Percentiles rank a stretch among this genome's conserved stretches.
These are phyloP conservation scores for Porpolomopsis calyptriformis DNA, from an alignment of 768 basidiomycete genomes.

Conservation along the genomic window DNA sequence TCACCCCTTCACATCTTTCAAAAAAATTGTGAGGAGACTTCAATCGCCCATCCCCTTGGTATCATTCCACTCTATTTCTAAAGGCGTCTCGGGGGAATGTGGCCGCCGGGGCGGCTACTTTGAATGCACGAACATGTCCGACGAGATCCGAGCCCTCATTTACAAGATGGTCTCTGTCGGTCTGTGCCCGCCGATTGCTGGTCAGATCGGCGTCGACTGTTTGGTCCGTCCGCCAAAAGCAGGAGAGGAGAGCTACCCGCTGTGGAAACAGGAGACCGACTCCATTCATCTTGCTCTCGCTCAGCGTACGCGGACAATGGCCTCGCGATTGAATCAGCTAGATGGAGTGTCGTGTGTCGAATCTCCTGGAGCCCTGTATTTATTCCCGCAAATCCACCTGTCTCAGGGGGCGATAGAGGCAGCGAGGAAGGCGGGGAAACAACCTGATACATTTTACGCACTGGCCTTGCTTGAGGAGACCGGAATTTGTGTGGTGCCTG, in stretches of 20 bases:
- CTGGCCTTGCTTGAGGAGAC: constrained; percentile 76
- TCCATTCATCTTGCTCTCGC: constrained; percentile 67
- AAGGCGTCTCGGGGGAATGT: constrained; percentile 93
- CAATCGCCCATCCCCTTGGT: constrained; percentile 72
- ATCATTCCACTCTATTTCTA: constrained; percentile 96
- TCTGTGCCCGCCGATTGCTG: constrained; percentile 81
- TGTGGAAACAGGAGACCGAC: constrained; percentile 79
- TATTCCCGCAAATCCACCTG: constrained; percentile 77
- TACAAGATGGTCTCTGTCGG: constrained; percentile 95
- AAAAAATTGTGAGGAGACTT: constrained; percentile 65
- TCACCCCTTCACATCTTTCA: constrained; percentile 88
- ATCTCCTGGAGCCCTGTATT: constrained; percentile 87
- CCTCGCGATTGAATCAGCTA: constrained; percentile 65
- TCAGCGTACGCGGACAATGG: constrained; percentile 62
- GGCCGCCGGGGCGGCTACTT: constrained; percentile 97
- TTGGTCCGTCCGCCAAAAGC: constrained; percentile 83
- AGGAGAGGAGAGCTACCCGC: constrained; percentile 63
- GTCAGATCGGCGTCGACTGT: constrained; percentile 90
- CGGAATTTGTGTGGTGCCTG: constrained; percentile 90
- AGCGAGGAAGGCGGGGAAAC: constrained; percentile 61
- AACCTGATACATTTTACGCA: constrained; percentile 85
- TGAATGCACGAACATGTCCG: constrained; percentile 74
- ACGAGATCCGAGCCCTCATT: constrained; percentile 71
- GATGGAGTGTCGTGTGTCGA: constrained; percentile 86
- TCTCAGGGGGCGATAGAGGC: constrained; percentile 62